phyloP scores from a whole-genome alignment of 148 eudicot genomes.

The Cornus suecica region DNA sequence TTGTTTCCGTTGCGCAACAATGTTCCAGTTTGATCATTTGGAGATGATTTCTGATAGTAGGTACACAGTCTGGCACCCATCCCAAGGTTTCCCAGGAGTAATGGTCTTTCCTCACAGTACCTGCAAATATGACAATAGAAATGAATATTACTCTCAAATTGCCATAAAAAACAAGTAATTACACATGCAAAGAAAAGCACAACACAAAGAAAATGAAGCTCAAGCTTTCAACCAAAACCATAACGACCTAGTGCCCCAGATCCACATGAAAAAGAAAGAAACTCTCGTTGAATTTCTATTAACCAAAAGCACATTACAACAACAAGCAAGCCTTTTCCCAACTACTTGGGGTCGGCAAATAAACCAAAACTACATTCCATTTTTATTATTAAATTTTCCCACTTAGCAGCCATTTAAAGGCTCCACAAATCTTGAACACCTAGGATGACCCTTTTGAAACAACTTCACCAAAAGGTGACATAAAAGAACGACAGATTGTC shows the following conservation, averaged over 20 bases:
- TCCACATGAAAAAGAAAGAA: neutral
- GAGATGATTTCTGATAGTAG: conserved; percentile 81
- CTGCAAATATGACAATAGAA: conserved; percentile 34
- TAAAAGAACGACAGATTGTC: neutral
- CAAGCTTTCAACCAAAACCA: neutral
- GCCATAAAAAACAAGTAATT: neutral
- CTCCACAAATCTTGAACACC: neutral
- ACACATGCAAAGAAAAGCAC: neutral
- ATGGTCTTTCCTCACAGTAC: conserved; percentile 98
- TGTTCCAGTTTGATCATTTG: conserved; percentile 77
- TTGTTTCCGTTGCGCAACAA: conserved; percentile 52
- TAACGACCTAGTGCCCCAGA: neutral
- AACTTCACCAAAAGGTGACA: neutral
- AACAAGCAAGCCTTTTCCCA: too few species aligned
- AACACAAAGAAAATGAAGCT: neutral
- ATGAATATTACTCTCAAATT: neutral
- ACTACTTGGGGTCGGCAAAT: too few species aligned
- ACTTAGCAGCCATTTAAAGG: neutral
- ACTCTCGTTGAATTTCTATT: too few species aligned
- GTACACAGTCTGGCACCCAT: conserved; percentile 98
- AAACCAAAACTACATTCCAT: too few species aligned
- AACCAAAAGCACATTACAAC: too few species aligned
- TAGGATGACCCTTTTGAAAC: too few species aligned
- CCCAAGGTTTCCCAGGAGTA: conserved; percentile 82
- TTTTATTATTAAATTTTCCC: neutral